phyloP scores from a whole-genome alignment of 2,329 filamentous ascomycete species.

The Ceratocystis papillata region DNA sequence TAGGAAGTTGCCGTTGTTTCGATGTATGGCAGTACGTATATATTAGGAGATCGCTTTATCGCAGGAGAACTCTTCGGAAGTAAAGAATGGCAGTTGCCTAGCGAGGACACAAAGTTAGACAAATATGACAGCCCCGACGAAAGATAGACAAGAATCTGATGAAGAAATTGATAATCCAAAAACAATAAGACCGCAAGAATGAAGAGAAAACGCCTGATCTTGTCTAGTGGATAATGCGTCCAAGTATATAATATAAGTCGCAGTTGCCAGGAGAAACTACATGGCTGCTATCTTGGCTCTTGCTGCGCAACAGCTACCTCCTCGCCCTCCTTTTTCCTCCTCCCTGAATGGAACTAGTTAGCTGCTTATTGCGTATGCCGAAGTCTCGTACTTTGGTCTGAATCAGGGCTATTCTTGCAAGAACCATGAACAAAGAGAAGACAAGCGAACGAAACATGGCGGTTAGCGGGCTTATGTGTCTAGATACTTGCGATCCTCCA shows the following conservation, averaged over 20 bases:
- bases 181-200: background rate
- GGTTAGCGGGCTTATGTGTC: background rate
- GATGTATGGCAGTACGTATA: background rate
- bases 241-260: constrained; percentile 1
- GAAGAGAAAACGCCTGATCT: background rate
- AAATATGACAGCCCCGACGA: background rate
- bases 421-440: background rate
- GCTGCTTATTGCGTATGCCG: background rate
- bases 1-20: background rate
- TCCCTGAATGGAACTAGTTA: background rate
- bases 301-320: too few relatives aligned
- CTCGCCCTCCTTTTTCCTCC: background rate
- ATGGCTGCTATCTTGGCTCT: too few relatives aligned
- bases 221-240: background rate
- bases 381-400: background rate
- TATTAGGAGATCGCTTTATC: background rate
- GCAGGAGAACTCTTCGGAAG: background rate
- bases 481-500: background rate
- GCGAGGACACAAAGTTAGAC: background rate
- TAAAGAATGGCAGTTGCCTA: background rate
- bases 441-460: background rate
- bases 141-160: background rate
- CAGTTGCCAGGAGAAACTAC: background rate
- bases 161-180: background rate
- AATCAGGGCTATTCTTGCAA: background rate